Conservation (phyloP, 495 filamentous ascomycete species). For the Penicillium crystallinum region DNA sequence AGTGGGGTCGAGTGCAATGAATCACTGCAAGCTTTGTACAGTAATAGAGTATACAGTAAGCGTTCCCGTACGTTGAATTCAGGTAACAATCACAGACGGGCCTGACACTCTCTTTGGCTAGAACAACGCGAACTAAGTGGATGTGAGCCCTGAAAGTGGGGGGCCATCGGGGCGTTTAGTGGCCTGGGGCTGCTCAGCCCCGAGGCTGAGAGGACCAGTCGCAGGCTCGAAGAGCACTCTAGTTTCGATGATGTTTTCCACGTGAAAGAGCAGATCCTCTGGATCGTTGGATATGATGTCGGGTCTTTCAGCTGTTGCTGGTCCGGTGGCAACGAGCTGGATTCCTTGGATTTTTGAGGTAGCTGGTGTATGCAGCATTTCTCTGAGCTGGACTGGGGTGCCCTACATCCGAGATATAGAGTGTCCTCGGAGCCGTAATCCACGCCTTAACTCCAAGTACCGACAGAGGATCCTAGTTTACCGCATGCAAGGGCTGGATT, state of each 20-base stretch:
- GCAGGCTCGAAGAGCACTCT: background rate
- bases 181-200: slow-evolving; percentile 21
- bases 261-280: background rate
- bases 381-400: no score
- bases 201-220: slow-evolving; percentile 13
- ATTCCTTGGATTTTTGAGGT: no score
- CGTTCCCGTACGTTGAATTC: slow-evolving; percentile 2
- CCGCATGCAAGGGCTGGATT: slow-evolving; percentile 6
- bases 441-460: background rate
- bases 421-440: no score
- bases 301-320: no score
- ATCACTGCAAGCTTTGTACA: background rate
- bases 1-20: background rate
- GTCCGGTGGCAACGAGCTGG: no score
- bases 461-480: background rate
- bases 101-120: slow-evolving; percentile 21
- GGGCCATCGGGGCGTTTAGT: slow-evolving; percentile 1
- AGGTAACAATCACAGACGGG: slow-evolving; percentile 22
- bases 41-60: slow-evolving; percentile 13
- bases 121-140: slow-evolving; percentile 23
- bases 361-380: no score
- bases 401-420: no score
- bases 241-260: background rate
- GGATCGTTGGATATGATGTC: no score
- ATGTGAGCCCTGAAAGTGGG: slow-evolving; percentile 32